Evolutionary conservation across 2,329 filamentous ascomycete genomes (phyloP).

Genomic region (Aspergillus sp.): DNA sequence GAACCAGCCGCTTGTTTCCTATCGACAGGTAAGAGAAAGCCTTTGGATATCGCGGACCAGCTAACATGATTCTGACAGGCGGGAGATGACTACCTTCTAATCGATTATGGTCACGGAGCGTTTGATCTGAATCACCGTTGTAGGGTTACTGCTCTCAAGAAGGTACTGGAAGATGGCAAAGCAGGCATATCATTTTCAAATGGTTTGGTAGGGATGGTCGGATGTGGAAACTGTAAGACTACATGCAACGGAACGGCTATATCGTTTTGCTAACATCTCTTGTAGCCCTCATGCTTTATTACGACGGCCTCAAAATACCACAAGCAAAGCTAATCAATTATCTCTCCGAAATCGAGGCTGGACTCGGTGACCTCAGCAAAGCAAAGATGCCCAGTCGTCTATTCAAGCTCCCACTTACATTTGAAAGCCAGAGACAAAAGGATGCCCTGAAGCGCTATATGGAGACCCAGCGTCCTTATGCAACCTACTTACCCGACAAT

Average conservation of each 20-base stretch:
- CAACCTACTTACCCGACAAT: conserved; percentile 60
- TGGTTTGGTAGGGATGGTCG: conserved; percentile 48
- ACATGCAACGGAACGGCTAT: background rate
- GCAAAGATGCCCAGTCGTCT: conserved; percentile 40
- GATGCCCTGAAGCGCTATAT: conserved; percentile 58
- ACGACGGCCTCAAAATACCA: conserved; percentile 37
- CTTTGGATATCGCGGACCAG: background rate
- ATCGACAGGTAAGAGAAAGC: conserved; percentile 29
- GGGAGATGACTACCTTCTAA: conserved; percentile 50
- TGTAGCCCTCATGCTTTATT: conserved; percentile 41
- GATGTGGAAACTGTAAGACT: conserved; percentile 39
- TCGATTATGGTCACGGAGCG: conserved; percentile 54
- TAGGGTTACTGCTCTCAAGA: conserved; percentile 51
- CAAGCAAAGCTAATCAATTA: conserved; percentile 33
- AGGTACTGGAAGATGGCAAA: conserved; percentile 35
- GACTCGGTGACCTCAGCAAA: conserved; percentile 35
- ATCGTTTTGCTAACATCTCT: background rate
- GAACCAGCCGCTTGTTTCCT: conserved; percentile 36
- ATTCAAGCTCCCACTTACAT: conserved; percentile 43
- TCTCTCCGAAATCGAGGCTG: conserved; percentile 33
- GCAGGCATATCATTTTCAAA: conserved; percentile 33
- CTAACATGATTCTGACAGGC: conserved; percentile 28
- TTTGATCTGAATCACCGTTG: conserved; percentile 56
- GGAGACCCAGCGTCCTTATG: conserved; percentile 57
- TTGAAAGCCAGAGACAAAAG: conserved; percentile 33